phyloP scores from a whole-genome alignment of 225 moss, liverwort and hornwort species.

The Neckera pumila region DNA sequence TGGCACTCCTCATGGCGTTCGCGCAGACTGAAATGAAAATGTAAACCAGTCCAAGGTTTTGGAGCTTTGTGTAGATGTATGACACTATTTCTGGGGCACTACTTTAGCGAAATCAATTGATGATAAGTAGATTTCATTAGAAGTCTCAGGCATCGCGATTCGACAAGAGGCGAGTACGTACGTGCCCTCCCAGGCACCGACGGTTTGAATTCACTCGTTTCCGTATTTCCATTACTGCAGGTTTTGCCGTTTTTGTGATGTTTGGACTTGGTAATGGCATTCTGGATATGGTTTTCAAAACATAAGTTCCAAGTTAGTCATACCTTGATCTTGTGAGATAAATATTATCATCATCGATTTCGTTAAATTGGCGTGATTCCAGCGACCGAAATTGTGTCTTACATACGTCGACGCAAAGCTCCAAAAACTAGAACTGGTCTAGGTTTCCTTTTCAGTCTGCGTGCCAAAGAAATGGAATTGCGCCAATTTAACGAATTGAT shows the following conservation, averaged over 20 bases:
- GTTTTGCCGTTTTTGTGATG: neutral
- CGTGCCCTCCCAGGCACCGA: no score
- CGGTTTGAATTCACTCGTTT: neutral
- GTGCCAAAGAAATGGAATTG: neutral
- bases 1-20: neutral
- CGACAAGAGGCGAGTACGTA: no score
- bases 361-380: no score
- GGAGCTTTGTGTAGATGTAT: neutral
- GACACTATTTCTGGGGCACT: no score
- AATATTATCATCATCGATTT: no score
- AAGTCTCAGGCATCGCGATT: neutral
- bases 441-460: neutral
- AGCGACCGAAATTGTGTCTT: neutral
- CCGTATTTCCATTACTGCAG: neutral
- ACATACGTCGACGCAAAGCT: neutral
- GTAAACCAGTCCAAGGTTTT: neutral
- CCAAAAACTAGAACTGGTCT: no score
- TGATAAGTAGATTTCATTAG: neutral
- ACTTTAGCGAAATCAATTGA: neutral
- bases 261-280: neutral
- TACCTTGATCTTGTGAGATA: neutral
- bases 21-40: neutral
- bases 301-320: neutral
- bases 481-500: neutral
- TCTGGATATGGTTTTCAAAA: no score